A percentile compares a stretch with the other conserved stretches of the same genome.
Evolutionary conservation across 2,329 filamentous ascomycete genomes (phyloP).

Genomic region (Verticillium zaregamsianum): DNA sequence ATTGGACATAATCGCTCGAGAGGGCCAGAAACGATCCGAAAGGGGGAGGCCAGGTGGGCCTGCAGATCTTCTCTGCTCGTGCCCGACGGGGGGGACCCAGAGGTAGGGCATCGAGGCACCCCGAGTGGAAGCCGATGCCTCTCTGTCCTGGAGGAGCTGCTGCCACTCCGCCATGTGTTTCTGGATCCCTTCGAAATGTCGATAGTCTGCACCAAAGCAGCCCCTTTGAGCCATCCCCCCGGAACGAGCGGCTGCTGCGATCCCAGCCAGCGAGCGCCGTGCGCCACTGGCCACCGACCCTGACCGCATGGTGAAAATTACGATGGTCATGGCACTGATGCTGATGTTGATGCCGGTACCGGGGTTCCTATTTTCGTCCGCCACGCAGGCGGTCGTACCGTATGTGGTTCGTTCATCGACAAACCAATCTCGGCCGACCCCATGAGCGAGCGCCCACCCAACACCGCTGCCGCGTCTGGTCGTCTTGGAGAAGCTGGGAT

Average conservation of each 20-base stretch:
- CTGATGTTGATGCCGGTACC: background rate
- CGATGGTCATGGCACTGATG: background rate
- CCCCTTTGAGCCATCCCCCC: background rate
- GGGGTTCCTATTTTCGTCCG: background rate
- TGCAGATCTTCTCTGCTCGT: background rate
- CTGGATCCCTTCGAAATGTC: background rate
- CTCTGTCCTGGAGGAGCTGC: background rate
- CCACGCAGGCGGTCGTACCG: background rate
- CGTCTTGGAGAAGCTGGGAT: background rate
- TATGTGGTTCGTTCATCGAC: conserved; percentile 1
- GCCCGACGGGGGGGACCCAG: background rate
- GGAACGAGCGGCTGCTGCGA: background rate
- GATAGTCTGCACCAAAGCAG: background rate
- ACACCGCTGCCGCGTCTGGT: background rate
- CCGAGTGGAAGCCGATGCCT: background rate
- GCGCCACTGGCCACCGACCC: background rate
- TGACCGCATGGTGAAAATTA: background rate
- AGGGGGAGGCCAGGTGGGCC: background rate
- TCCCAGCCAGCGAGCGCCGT: background rate
- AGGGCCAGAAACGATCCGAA: background rate
- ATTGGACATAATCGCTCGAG: background rate
- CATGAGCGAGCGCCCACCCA: background rate
- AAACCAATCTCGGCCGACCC: conserved; percentile 1
- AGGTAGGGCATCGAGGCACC: background rate
- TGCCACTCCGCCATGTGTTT: background rate